These are phyloP conservation scores for Chlorella sorokiniana DNA, from an alignment of 139 green algal species.

Conservation along the genomic window DNA sequence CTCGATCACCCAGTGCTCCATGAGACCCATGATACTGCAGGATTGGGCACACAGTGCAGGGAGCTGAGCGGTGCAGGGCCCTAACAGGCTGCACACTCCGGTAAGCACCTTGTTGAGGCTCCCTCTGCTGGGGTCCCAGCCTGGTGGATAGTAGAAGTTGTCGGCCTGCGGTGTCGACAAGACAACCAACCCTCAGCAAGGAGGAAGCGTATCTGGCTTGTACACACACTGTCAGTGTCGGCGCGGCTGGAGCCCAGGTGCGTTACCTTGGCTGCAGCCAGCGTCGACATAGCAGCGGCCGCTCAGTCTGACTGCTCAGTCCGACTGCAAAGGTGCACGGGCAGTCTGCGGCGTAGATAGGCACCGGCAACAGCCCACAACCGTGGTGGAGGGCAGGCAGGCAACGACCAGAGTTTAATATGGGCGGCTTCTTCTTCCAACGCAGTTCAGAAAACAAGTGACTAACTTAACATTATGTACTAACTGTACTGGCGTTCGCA, in stretches of 20 bases:
- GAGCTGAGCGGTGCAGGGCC: neutral
- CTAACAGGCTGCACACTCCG: neutral
- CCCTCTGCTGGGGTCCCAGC: slow-evolving; percentile 85
- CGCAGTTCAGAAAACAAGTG: no score
- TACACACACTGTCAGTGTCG: neutral
- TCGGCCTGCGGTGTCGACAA: slow-evolving; percentile 69
- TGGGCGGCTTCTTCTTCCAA: no score
- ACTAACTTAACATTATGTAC: no score
- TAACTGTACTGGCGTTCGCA: no score
- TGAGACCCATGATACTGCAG: slow-evolving; percentile 61
- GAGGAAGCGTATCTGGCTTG: neutral
- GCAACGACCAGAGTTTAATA: no score
- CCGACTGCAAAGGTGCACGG: neutral
- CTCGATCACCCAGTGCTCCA: slow-evolving; percentile 85
- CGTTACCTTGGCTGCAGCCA: slow-evolving; percentile 17
- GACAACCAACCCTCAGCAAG: neutral
- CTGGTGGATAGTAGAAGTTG: slow-evolving; percentile 92
- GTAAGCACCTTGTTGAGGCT: slow-evolving; percentile 72
- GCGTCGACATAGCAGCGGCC: slow-evolving; percentile 12
- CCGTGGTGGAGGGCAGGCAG: no score
- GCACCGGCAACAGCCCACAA: no score
- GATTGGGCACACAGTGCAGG: neutral
- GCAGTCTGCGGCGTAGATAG: no score
- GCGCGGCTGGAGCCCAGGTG: no score
- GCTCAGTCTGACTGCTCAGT: neutral